Percentiles rank a stretch among this genome's conserved stretches.
Conservation (phyloP, 2,329 filamentous ascomycete genomes). For the Aspergillus sp. region DNA sequence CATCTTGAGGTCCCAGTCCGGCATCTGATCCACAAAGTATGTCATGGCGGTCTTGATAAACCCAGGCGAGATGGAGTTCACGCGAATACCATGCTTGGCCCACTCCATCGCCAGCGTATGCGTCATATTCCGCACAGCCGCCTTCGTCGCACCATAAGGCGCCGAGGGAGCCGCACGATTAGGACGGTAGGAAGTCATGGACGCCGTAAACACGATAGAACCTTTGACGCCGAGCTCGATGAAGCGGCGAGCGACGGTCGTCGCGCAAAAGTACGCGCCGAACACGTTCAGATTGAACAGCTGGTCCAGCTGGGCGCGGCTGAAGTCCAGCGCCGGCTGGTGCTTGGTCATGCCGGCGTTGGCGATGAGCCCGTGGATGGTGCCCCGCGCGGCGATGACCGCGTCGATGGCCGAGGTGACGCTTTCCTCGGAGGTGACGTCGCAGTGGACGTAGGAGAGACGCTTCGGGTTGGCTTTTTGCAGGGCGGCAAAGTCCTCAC, state of each 20-base stretch:
- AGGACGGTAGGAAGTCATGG: constrained; percentile 48
- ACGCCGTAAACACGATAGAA: constrained; percentile 44
- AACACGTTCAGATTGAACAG: constrained; percentile 44
- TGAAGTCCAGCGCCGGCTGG: constrained; percentile 44
- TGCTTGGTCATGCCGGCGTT: constrained; percentile 48
- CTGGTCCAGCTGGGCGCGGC: constrained; percentile 34
- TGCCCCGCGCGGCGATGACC: constrained; percentile 37
- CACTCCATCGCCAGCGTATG: constrained; percentile 46
- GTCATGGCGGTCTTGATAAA: constrained; percentile 47
- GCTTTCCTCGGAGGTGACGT: constrained; percentile 45
- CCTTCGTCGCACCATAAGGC: constrained; percentile 46
- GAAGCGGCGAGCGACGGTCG: constrained; percentile 30
- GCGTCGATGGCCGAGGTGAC: constrained; percentile 42
- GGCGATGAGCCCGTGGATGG: constrained; percentile 44
- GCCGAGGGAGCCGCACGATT: constrained; percentile 46
- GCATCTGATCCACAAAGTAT: constrained; percentile 51
- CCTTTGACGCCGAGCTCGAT: constrained; percentile 39
- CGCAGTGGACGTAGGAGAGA: constrained; percentile 46
- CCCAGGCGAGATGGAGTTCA: constrained; percentile 48
- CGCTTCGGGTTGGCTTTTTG: constrained; percentile 40
- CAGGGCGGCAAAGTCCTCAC: constrained; percentile 33
- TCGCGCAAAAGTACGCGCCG: constrained; percentile 25
- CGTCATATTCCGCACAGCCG: constrained; percentile 31
- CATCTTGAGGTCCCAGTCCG: constrained; percentile 58
- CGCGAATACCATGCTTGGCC: constrained; percentile 36